Base-by-base conservation (phyloP, 2,329 filamentous ascomycete genomes). In the Sporothrix schenckii region DNA sequence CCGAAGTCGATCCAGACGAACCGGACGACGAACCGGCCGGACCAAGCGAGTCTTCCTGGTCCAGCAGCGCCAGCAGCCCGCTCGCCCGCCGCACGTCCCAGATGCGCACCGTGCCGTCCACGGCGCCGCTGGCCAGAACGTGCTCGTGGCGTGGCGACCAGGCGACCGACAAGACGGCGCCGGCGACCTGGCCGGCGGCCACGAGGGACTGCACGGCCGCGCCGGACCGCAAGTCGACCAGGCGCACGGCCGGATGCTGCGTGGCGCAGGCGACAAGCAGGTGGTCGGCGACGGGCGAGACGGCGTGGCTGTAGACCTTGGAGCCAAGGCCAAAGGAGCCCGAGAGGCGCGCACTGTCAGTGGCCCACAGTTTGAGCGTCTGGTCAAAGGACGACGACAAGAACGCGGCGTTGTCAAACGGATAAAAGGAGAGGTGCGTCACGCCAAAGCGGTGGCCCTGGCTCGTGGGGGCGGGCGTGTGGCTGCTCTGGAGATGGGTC, bases 51-150 rank as follows among this genome's bases (percentile, higher is more conserved):
- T 97, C 93, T 77, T 97, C 92, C 80, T 93, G 89, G 77, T 97
- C 92, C 1, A 98, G 84, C 53, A 91, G 85, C 0, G 90, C 92
- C 44, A 98, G 83, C 24, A 91, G 88, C 7, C 89, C 90, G 24
- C 91, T 90, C 41, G 92, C 91, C 44, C 92, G 89, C 3, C 94
- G 86, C 34, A 97, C 87, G 78, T 98, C 94, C 90, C 94, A 98
- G 49, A 97, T 83, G 27, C 93, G 88, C 2, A 94, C 88, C 11
- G 88, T 90, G 24, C 94, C 94, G 77, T 98, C 94, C 0, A 89
- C 87, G n/a, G 92, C 91, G 0, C 92, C 93, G 66, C 92, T 94
- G 11, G 91, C 92, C 2, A 98, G 85, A 4, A 96, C 83, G 76
- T 97, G 87, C 61, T 94, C 92, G 63, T 90, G 84, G 5, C 87